Base-by-base conservation (phyloP, 192 early-diverging fungal species). In the Funneliformis mosseae region DNA sequence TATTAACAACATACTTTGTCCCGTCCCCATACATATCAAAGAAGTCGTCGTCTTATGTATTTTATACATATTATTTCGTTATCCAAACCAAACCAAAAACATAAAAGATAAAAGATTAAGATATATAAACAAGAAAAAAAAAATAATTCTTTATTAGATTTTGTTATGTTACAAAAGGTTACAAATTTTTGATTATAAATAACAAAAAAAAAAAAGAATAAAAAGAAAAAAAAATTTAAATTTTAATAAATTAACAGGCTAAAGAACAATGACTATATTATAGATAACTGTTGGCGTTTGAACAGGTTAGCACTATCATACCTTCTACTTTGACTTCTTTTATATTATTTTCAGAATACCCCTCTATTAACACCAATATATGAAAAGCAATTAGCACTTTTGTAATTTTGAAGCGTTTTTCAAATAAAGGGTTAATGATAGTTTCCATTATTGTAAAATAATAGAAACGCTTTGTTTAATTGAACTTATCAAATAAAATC, bases 11-110 rank as follows among this genome's bases (percentile, higher is more conserved):
- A 7, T 61, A 48, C 55, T 59, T 59, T 21, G 74, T 16, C 33
- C 23, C 59, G 25, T 62, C 60, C n/a, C 74, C 74, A 76, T 76
- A 76, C 60, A 76, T 38, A 62, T 76, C 74, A 76, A 61, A 76
- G 55, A 61, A 59, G n/a, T 76, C 74, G 59, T 76, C 74, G 74
- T 76, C 74, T 76, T 25, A 59, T 61, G 23, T 41, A 41, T 41
- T 21, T 18, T 39, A 45, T 71, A 42, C 28, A 21, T 41, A 41
- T 71, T 4, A 39, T 21, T 71, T 27, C 39, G 69, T 33, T 71
- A 33, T 41, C n/a, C 21, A 41, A 33, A n/a, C 18, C 41, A 39
- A 41, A 42, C 41, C 41, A 41, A 28, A 42, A 71, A 71, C 41
- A 39, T 28, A 38, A 71, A 70, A 71, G 27, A 41, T 71, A 25